Evolutionary conservation across 495 filamentous ascomycete genomes (phyloP).

Genomic region (Neurospora sp.): DNA sequence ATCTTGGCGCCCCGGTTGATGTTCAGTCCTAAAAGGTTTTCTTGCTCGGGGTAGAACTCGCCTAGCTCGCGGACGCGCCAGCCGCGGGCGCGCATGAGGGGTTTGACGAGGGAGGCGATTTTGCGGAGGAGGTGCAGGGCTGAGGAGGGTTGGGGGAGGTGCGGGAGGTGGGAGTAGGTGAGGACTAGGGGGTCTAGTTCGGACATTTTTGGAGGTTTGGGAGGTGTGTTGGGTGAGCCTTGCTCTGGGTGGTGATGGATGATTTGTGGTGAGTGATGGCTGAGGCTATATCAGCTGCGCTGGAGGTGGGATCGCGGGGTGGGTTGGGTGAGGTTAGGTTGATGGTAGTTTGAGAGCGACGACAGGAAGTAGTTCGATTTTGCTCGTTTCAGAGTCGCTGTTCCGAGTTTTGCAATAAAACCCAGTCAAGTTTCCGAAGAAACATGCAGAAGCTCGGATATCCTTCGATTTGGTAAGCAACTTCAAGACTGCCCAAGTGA

Average conservation of each 20-base stretch:
- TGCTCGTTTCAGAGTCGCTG: neutral
- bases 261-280: neutral
- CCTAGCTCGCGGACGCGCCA: constrained; percentile 75
- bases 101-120: constrained; percentile 84
- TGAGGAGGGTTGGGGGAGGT: constrained; percentile 61
- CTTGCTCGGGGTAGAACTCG: constrained; percentile 74
- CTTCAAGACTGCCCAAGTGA: neutral
- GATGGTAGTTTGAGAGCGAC: neutral
- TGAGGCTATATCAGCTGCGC: neutral
- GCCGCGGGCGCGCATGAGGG: constrained; percentile 77
- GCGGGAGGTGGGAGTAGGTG: constrained; percentile 69
- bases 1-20: constrained; percentile 67
- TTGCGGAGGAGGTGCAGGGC: constrained; percentile 76
- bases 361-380: neutral
- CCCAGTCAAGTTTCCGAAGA: neutral
- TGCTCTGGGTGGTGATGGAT: neutral
- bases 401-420: neutral
- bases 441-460: neutral
- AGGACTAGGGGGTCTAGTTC: constrained; percentile 61
- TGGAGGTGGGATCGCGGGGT: neutral
- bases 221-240: neutral
- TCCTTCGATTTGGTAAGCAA: neutral
- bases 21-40: constrained; percentile 74
- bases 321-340: neutral
- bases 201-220: constrained; percentile 40